Evolutionary conservation across 1,139 yeast species (phyloP), one percentile per base, ranked within the genome.

Genomic region (Petasospora fabianii): DNA sequence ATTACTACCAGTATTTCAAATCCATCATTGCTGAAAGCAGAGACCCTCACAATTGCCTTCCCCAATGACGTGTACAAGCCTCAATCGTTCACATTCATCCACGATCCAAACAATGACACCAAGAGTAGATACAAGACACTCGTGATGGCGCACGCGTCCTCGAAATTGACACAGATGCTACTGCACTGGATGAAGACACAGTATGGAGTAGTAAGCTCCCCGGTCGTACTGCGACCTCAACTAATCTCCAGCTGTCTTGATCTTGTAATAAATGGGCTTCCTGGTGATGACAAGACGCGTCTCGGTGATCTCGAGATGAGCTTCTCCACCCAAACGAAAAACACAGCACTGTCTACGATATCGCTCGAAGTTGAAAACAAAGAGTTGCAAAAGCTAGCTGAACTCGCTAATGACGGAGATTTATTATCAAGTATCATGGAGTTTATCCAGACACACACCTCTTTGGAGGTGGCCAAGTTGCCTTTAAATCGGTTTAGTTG

Each of bases 161-260:
- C 49, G 6, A 48, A 49, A 19, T 24, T 50, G 21, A 43, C 41
- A 11, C 38, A 30, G 7, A 32, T 47, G 24, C 27, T 54, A 17
- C 33, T 49, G 4, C 51, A 53, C 7, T 58, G 61, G 62, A 36
- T 60, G 6, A 53, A 50, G 27, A 41, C 47, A 5, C 50, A 50
- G 15, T 42, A 39, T 13, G 61, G 62, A 12, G 37, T 49, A 6
- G 34, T 59, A 5, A 34, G 55, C 6, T 48, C 52, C 34, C 50
- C 56, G 0, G 19, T 59, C 18, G 32, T 26, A 11, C 53, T 61
- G 27, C 46, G 50, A 17, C 47, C 53, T 4, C 30, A 34, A 4
- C 45, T 49, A 20, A 54, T 59, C 40, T 41, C 56, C 10, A 46
- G 39, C 0, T 44, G 55, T 9, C 42, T 58, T 20, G 58, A 59